Evolutionary conservation across 1,284 basidiomycete species (phyloP).

Genomic region (Puccinia hordei): DNA sequence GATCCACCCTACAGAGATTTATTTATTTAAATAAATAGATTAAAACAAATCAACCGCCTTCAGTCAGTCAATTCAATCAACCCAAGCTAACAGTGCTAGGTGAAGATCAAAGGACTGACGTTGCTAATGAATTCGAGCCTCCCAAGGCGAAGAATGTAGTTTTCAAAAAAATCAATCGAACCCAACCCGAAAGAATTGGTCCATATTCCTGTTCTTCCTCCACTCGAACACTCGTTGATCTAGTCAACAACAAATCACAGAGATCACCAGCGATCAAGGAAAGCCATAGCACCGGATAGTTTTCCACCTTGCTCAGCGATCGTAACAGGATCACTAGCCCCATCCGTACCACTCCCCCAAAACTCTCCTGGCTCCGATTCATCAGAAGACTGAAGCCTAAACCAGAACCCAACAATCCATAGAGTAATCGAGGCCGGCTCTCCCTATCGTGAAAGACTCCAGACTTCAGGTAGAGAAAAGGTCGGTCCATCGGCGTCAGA

Average conservation of each 20-base stretch:
- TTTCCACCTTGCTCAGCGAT: conserved; percentile 28
- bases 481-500: conserved; percentile 32
- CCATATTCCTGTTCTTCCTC: neutral
- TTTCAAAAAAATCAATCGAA: conserved; percentile 31
- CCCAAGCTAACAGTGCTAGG: neutral
- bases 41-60: too few relatives aligned
- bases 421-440: conserved; percentile 14
- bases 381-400: neutral
- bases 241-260: neutral
- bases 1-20: conserved; percentile 52
- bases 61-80: neutral
- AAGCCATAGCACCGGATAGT: conserved; percentile 41
- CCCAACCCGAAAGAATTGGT: conserved; percentile 16
- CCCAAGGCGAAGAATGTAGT: conserved; percentile 54
- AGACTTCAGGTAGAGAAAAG: neutral
- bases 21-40: too few relatives aligned
- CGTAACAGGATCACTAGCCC: conserved; percentile 2
- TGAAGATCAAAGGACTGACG: conserved; percentile 46
- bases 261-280: conserved; percentile 12
- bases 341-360: neutral
- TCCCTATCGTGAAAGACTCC: neutral
- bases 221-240: too few relatives aligned
- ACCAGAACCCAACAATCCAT: conserved; percentile 15
- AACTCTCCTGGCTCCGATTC: neutral
- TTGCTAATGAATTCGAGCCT: conserved; percentile 54